These are phyloP conservation scores for Collariella sp. DNA, from an alignment of 495 filamentous ascomycete genomes.

Conservation along the genomic window DNA sequence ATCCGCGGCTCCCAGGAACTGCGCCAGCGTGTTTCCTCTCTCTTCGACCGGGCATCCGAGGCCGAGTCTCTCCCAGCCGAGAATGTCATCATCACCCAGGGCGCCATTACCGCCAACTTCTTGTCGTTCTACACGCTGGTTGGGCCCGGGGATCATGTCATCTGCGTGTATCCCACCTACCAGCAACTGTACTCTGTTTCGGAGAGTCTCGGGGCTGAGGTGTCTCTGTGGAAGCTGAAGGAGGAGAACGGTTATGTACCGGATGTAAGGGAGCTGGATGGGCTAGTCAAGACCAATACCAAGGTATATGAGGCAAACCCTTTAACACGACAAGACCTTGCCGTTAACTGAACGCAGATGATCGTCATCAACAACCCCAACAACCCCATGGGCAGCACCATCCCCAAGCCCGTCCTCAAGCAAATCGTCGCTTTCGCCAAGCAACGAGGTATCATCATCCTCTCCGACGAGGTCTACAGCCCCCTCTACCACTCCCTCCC, in stretches of 20 bases:
- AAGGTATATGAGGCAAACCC: slow-evolving; percentile 35
- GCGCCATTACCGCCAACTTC: slow-evolving; percentile 81
- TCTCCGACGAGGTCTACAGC: slow-evolving; percentile 80
- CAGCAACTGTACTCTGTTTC: slow-evolving; percentile 79
- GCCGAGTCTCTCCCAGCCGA: slow-evolving; percentile 31
- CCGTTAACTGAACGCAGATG: slow-evolving; percentile 12
- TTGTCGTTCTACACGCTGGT: slow-evolving; percentile 65
- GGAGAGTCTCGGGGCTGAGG: slow-evolving; percentile 67
- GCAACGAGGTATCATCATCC: slow-evolving; percentile 53
- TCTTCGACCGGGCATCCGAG: slow-evolving; percentile 14
- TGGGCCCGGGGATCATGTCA: slow-evolving; percentile 75
- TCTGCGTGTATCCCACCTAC: slow-evolving; percentile 86
- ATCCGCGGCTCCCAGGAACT: slow-evolving; percentile 26
- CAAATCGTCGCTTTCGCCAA: slow-evolving; percentile 57
- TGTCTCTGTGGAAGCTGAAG: slow-evolving; percentile 69
- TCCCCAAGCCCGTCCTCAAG: slow-evolving; percentile 51
- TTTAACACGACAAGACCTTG: background rate
- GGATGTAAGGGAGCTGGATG: slow-evolving; percentile 57
- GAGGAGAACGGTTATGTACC: slow-evolving; percentile 57
- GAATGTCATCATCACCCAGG: slow-evolving; percentile 68
- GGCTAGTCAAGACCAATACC: slow-evolving; percentile 63
- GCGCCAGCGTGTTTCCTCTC: slow-evolving; percentile 20
- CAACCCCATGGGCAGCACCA: slow-evolving; percentile 75
- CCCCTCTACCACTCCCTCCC: slow-evolving; percentile 68
- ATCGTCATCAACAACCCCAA: slow-evolving; percentile 68